Evolutionary conservation across 2,329 filamentous ascomycete genomes (phyloP).

Genomic region (Ascochyta pisi): DNA sequence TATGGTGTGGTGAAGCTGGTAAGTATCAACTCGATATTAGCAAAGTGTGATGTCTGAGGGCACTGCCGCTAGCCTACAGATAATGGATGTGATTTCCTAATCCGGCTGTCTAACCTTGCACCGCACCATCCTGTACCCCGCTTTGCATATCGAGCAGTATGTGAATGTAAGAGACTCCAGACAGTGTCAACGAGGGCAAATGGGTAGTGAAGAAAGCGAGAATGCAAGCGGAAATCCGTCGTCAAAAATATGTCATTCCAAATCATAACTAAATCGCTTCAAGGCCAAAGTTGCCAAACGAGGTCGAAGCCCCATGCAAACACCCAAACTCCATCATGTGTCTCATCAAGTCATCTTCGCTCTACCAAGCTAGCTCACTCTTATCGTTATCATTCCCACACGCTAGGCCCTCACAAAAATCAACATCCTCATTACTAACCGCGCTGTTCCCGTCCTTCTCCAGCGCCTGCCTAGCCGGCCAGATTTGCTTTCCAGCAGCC

Average conservation of each 20-base stretch:
- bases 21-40: background rate
- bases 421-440: conserved; percentile 35
- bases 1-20: background rate
- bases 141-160: too few species aligned
- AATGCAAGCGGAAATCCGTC: background rate
- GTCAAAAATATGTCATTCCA: background rate
- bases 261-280: conserved; percentile 8
- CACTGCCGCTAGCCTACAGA: conserved; percentile 5
- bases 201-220: background rate
- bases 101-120: conserved; percentile 5
- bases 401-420: conserved; percentile 37
- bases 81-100: conserved; percentile 21
- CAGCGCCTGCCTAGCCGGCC: conserved; percentile 56
- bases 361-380: conserved; percentile 36
- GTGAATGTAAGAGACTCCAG: background rate
- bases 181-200: too few species aligned
- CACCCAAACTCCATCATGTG: conserved; percentile 30
- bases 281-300: conserved; percentile 4
- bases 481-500: conserved; percentile 56
- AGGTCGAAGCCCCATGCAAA: conserved; percentile 27
- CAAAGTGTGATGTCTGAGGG: background rate
- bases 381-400: conserved; percentile 38
- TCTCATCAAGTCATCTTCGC: conserved; percentile 16
- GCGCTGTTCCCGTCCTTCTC: conserved; percentile 25
- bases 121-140: background rate